phyloP scores from a whole-genome alignment of 2,329 filamentous ascomycete genomes.

The Fusarium tupiense region DNA sequence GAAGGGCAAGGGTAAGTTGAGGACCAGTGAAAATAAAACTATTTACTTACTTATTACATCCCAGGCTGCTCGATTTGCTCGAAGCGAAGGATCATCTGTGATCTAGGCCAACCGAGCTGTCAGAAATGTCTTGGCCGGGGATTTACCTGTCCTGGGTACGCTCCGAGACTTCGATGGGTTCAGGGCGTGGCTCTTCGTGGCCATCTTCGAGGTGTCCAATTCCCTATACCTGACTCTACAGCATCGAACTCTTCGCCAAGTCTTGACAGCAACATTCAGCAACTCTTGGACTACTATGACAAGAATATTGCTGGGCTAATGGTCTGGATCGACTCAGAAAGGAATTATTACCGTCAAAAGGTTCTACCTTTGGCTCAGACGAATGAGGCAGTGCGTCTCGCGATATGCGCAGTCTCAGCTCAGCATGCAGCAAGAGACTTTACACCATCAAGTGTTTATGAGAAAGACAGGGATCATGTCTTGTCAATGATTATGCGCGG shows the following conservation, averaged over 20 bases:
- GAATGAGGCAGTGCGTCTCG: background rate
- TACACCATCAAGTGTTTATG: background rate
- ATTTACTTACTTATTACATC: accelerated
- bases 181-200: background rate
- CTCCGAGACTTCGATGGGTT: background rate
- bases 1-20: background rate
- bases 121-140: background rate
- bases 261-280: accelerated
- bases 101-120: background rate
- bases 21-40: accelerated
- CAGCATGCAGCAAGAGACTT: background rate
- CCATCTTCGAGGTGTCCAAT: accelerated
- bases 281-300: background rate
- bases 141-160: background rate
- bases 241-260: accelerated
- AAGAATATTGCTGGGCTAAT: background rate
- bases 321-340: background rate
- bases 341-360: background rate
- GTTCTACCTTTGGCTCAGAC: background rate
- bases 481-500: background rate
- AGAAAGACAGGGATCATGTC: background rate
- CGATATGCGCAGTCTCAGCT: background rate
- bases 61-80: accelerated
- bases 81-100: background rate
- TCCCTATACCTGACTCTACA: accelerated